Evolutionary conservation across 2,329 filamentous ascomycete genomes (phyloP).

Genomic region (Xylaria sp.): DNA sequence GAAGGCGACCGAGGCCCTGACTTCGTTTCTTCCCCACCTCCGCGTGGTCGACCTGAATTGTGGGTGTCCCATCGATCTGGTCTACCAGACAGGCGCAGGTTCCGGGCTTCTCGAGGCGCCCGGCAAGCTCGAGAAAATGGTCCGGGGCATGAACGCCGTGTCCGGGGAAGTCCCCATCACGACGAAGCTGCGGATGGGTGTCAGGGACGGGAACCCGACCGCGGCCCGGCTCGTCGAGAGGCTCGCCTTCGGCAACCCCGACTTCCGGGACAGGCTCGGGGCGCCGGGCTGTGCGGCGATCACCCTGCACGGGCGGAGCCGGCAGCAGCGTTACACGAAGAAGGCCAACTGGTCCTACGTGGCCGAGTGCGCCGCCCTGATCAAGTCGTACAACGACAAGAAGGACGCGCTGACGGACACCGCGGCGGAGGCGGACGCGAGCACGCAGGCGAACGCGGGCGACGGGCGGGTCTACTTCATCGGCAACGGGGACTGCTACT

Average conservation of each 20-base stretch:
- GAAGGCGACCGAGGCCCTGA: slow-evolving; percentile 83
- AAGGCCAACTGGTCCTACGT: slow-evolving; percentile 97
- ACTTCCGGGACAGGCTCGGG: slow-evolving; percentile 70
- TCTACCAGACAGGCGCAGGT: slow-evolving; percentile 85
- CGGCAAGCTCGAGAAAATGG: slow-evolving; percentile 89
- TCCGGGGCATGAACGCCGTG: slow-evolving; percentile 93
- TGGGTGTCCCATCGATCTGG: slow-evolving; percentile 93
- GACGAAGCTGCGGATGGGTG: slow-evolving; percentile 92
- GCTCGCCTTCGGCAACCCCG: slow-evolving; percentile 76
- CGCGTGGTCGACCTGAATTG: slow-evolving; percentile 95
- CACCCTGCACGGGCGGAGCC: slow-evolving; percentile 88
- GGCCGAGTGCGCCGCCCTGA: slow-evolving; percentile 80
- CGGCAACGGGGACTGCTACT: slow-evolving; percentile 96
- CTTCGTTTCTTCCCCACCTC: slow-evolving; percentile 75
- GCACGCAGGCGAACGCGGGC: slow-evolving; percentile 67
- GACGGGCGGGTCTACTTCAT: slow-evolving; percentile 83
- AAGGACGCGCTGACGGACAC: slow-evolving; percentile 74
- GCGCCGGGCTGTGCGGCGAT: slow-evolving; percentile 90
- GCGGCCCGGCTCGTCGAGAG: slow-evolving; percentile 82
- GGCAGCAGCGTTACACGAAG: slow-evolving; percentile 92
- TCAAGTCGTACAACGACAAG: slow-evolving; percentile 77
- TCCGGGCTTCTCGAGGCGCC: slow-evolving; percentile 89
- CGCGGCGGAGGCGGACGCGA: slow-evolving; percentile 72
- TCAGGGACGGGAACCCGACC: slow-evolving; percentile 76
- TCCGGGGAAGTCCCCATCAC: slow-evolving; percentile 90